These are phyloP conservation scores for Exophiala lecanii-corni DNA, from an alignment of 2,329 filamentous ascomycete genomes.

Conservation along the genomic window DNA sequence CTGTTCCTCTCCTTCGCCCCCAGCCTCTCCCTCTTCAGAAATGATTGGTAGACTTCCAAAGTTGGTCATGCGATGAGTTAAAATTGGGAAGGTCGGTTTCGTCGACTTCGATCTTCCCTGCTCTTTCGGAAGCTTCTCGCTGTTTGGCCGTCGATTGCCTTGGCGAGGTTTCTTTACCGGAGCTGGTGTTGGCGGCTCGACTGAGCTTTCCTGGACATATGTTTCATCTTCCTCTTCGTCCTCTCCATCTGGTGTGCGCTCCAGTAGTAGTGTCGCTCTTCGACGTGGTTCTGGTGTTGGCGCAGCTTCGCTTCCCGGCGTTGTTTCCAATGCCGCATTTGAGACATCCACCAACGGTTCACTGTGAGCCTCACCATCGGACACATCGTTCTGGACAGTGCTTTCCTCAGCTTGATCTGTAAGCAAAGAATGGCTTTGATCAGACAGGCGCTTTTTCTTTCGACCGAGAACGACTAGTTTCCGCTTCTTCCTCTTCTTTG, in stretches of 20 bases:
- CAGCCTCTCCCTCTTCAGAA: conserved; percentile 24
- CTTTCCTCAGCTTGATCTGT: neutral
- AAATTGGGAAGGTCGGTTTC: conserved; percentile 28
- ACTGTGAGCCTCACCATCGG: neutral
- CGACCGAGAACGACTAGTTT: conserved; percentile 29
- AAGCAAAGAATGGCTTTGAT: neutral
- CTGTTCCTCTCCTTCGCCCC: conserved; percentile 17
- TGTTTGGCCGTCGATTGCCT: conserved; percentile 8
- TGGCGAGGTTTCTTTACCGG: conserved; percentile 5
- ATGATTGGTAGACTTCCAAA: conserved; percentile 24
- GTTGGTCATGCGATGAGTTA: conserved; percentile 30
- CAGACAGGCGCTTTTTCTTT: conserved; percentile 12
- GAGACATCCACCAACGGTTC: neutral
- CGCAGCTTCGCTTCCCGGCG: neutral
- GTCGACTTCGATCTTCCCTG: conserved; percentile 1
- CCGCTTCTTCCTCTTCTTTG: conserved; percentile 39
- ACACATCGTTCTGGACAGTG: neutral
- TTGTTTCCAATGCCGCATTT: neutral
- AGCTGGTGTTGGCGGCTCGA: conserved; percentile 20
- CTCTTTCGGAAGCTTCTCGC: conserved; percentile 5
- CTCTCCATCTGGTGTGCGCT: neutral
- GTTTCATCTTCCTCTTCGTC: conserved; percentile 20
- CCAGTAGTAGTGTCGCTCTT: conserved; percentile 12
- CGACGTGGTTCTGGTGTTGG: conserved; percentile 10
- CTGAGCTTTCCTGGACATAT: conserved; percentile 20